Evolutionary conservation across 495 filamentous ascomycete species (phyloP).

Genomic region (Venustampulla echinocandica): DNA sequence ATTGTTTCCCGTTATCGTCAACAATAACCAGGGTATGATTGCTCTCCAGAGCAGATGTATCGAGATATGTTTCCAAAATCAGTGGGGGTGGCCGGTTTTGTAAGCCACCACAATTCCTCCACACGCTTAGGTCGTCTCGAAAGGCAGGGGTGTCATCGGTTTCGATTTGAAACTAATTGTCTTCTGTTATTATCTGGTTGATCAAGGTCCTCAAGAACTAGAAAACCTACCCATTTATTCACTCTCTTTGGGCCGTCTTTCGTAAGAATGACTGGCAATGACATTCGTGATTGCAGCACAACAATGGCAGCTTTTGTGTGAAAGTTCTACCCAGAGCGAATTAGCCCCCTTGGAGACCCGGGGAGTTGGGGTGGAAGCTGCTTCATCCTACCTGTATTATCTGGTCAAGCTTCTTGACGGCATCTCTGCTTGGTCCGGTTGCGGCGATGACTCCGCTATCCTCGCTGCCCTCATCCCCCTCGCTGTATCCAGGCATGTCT

Average conservation of each 20-base stretch:
- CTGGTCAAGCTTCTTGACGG: slow-evolving; percentile 72
- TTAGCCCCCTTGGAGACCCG: background rate
- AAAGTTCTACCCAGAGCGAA: slow-evolving; percentile 57
- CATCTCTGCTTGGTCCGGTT: slow-evolving; percentile 46
- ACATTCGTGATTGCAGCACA: slow-evolving; percentile 70
- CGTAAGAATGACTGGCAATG: slow-evolving; percentile 51
- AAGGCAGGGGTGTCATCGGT: slow-evolving; percentile 85
- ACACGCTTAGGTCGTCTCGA: slow-evolving; percentile 66
- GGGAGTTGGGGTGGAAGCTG: no score
- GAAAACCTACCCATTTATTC: slow-evolving; percentile 84
- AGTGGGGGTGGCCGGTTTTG: slow-evolving; percentile 75
- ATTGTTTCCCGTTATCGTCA: slow-evolving; percentile 81
- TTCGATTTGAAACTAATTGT: slow-evolving; percentile 78
- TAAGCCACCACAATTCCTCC: slow-evolving; percentile 68
- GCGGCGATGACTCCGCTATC: slow-evolving; percentile 37
- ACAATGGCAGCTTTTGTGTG: slow-evolving; percentile 81
- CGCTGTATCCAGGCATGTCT: slow-evolving; percentile 22
- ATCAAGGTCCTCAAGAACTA: background rate
- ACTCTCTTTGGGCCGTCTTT: slow-evolving; percentile 52
- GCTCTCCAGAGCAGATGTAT: slow-evolving; percentile 67
- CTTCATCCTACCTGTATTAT: slow-evolving; percentile 66
- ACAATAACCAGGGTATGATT: slow-evolving; percentile 81
- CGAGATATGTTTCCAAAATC: slow-evolving; percentile 83
- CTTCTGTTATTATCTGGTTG: slow-evolving; percentile 1
- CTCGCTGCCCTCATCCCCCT: slow-evolving; percentile 22